These are phyloP conservation scores for Entoloma clypeatum DNA, from an alignment of 1,284 basidiomycete genomes.

Conservation along the genomic window DNA sequence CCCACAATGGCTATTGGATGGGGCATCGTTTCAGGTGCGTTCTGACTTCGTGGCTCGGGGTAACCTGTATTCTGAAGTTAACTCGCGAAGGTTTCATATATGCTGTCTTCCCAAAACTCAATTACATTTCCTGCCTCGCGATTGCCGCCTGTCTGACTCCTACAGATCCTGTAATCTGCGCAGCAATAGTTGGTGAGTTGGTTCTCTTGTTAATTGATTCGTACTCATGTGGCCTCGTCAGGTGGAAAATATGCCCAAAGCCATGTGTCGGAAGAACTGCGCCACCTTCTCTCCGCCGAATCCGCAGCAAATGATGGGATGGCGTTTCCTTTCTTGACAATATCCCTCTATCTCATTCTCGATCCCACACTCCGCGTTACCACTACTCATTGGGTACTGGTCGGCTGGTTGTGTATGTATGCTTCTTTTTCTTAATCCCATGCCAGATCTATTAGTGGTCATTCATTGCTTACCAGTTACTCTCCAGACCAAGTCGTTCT, in stretches of 20 bases:
- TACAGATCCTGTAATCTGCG: conserved; percentile 84
- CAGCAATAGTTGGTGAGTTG: conserved; percentile 51
- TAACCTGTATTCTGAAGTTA: too few relatives aligned
- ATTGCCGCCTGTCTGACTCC: conserved; percentile 91
- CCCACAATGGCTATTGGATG: conserved; percentile 78
- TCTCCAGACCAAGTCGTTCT: conserved; percentile 90
- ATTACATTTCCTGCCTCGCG: conserved; percentile 73
- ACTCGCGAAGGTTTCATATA: conserved; percentile 49
- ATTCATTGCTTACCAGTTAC: too few relatives aligned
- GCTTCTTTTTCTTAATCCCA: background rate
- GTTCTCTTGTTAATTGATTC: background rate
- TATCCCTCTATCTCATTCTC: conserved; percentile 84
- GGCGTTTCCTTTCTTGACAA: conserved; percentile 89
- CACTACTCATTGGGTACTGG: conserved; percentile 74
- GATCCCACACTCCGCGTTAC: conserved; percentile 64
- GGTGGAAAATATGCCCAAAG: conserved; percentile 87
- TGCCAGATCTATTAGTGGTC: too few relatives aligned
- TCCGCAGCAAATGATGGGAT: conserved; percentile 78
- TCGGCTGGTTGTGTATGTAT: conserved; percentile 77
- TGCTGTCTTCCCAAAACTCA: conserved; percentile 64
- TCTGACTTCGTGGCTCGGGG: too few relatives aligned
- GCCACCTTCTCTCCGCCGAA: conserved; percentile 87
- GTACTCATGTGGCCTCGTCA: conserved; percentile 25
- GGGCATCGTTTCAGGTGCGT: conserved; percentile 59
- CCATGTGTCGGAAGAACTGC: conserved; percentile 82